Percentiles rank a stretch among this genome's conserved stretches.
These are phyloP conservation scores for Fusarium tricinctum DNA, from an alignment of 2,329 filamentous ascomycete genomes.

Conservation along the genomic window DNA sequence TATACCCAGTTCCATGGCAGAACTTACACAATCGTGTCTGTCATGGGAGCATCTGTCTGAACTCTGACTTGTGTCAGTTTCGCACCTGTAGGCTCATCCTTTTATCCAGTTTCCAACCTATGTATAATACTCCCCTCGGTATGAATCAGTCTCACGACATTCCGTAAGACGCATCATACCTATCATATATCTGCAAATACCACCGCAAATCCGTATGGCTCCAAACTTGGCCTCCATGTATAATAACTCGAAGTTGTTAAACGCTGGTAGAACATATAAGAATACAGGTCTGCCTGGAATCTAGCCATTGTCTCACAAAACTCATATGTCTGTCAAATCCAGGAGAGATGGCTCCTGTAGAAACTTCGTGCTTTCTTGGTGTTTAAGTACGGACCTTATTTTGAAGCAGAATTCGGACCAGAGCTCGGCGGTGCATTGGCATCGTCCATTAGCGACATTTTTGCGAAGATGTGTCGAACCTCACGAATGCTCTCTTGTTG, in stretches of 20 bases:
- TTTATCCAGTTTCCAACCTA: conserved; percentile 1
- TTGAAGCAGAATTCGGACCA: conserved; percentile 7
- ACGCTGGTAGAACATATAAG: background rate
- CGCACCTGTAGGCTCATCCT: background rate
- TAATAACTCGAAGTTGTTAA: background rate
- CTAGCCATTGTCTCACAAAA: background rate
- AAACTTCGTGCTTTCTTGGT: background rate
- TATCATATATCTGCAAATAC: background rate
- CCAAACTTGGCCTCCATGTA: background rate
- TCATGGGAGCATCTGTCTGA: background rate
- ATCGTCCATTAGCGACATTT: conserved; percentile 59
- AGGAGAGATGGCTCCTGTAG: background rate
- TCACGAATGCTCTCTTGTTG: conserved; percentile 78
- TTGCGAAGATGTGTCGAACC: conserved; percentile 80
- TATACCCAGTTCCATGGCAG: background rate
- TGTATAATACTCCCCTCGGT: background rate
- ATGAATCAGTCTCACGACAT: background rate
- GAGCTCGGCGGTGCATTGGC: conserved; percentile 29
- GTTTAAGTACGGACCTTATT: background rate
- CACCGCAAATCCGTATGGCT: background rate
- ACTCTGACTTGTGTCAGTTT: background rate
- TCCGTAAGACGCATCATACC: background rate
- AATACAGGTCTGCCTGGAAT: background rate
- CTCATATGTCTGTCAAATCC: background rate
- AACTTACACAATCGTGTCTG: background rate